Evolutionary conservation across 176 grass and related monocot genomes (phyloP).

Genomic region (Otatea glauca): DNA sequence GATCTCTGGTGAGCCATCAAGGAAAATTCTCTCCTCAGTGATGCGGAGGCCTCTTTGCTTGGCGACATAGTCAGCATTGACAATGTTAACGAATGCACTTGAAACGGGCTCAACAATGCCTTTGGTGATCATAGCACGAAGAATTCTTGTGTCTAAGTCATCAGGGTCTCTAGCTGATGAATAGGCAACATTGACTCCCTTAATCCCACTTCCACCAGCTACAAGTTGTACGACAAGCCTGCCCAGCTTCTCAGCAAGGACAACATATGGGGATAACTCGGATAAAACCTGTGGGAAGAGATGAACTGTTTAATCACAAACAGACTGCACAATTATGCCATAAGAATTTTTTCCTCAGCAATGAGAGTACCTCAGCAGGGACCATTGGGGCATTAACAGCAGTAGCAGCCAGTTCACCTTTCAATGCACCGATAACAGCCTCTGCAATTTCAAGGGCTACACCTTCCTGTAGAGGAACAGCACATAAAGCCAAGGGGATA

Average conservation of each 20-base stretch:
- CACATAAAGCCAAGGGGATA: slow-evolving; percentile 7
- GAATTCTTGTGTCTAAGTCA: slow-evolving; percentile 76
- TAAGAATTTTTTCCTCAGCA: background rate
- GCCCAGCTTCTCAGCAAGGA: slow-evolving; percentile 88
- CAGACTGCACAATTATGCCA: slow-evolving; percentile 19
- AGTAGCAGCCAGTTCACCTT: slow-evolving; percentile 84
- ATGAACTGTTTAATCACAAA: slow-evolving; percentile 4
- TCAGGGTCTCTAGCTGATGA: slow-evolving; percentile 67
- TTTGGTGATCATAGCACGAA: slow-evolving; percentile 73
- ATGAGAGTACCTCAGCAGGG: slow-evolving; percentile 59
- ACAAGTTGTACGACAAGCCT: slow-evolving; percentile 84
- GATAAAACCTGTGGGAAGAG: slow-evolving; percentile 54
- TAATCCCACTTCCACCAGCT: slow-evolving; percentile 70
- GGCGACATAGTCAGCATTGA: slow-evolving; percentile 80
- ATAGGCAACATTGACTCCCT: slow-evolving; percentile 74
- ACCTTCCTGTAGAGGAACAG: slow-evolving; percentile 60
- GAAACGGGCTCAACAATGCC: slow-evolving; percentile 87
- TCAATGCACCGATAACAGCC: slow-evolving; percentile 78
- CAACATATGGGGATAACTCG: slow-evolving; percentile 69
- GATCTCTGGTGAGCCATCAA: slow-evolving; percentile 61
- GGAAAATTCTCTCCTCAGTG: slow-evolving; percentile 61
- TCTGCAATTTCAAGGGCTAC: slow-evolving; percentile 93
- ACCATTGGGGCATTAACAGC: slow-evolving; percentile 96
- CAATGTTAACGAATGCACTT: slow-evolving; percentile 71
- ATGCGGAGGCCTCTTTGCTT: slow-evolving; percentile 73